Evolutionary conservation across 2,329 filamentous ascomycete species (phyloP), one percentile per base, ranked within the genome.

Genomic region (Podosphaera fusca): DNA sequence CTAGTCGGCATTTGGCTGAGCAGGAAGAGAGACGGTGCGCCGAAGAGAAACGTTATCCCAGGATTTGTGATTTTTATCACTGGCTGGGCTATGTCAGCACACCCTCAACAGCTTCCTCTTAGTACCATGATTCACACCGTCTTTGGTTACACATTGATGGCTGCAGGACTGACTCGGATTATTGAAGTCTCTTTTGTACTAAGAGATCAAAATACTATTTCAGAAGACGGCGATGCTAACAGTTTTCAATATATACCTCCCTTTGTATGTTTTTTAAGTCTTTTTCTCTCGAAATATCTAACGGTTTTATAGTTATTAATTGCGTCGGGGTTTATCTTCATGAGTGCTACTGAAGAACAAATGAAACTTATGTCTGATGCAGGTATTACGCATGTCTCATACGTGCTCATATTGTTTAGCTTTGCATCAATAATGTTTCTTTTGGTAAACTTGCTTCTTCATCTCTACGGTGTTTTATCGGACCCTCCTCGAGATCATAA

Each of bases 121-220:
- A 95, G 87, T 66, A 87, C 84, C 55, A 88, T 87, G 75, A 83
- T 94, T 7, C 92, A 98, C 69, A 74, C 77, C 42, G 79, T 92
- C 61, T 98, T 98, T 65, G 92, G 92, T 10, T 96, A 95, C 68
- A 95, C 87, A 0, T 75, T 98, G 46, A 96, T 98, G 89, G 86
- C 79, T 0, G 89, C 85, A 3, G 92, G 90, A 14, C 59, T 87
- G 10, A 80, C 85, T 0, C 79, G 92, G 56, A 86, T 96, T 57
- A 83, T 98, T 56, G 92, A 98, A 71, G 84, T 98, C 64, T 79
- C 84, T 1, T 95, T 98, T 66, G 76, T 98, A 0, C 74, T 96
- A 57, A 79, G 74, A 61, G 92, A 98, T 68, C 75, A 76, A 62
- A 74, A 75, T 56, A 76, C 80, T 6, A 63, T 85, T 0, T 77